Evolutionary conservation across 371 early-diverging fungal genomes (phyloP).

Genomic region (Lichtheimia hyalospora): DNA sequence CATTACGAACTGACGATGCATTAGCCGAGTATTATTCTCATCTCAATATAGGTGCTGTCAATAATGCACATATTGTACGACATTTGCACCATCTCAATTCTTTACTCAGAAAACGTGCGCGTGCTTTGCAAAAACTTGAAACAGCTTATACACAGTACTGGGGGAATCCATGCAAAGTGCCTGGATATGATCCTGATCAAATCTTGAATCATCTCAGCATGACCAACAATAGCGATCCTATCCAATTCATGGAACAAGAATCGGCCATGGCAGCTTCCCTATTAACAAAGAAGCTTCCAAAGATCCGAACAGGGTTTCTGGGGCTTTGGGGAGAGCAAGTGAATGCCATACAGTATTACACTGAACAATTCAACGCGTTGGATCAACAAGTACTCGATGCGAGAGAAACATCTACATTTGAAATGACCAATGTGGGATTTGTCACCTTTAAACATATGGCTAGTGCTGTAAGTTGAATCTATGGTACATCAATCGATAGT

Average conservation of each 20-base stretch:
- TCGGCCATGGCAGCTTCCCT: too few species aligned
- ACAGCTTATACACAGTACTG: constrained; percentile 39
- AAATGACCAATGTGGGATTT: constrained; percentile 44
- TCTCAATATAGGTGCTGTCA: constrained; percentile 52
- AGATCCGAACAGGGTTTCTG: constrained; percentile 28
- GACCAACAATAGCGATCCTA: too few species aligned
- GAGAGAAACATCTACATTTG: constrained; percentile 24
- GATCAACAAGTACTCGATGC: constrained; percentile 31
- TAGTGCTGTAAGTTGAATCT: constrained; percentile 38
- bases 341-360: constrained; percentile 49
- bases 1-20: constrained; percentile 41
- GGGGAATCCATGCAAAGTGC: constrained; percentile 49
- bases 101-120: constrained; percentile 33
- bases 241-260: too few species aligned
- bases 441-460: constrained; percentile 46
- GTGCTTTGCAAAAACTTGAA: constrained; percentile 38
- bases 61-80: constrained; percentile 54
- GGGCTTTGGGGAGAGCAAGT: constrained; percentile 39
- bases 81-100: constrained; percentile 38
- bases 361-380: constrained; percentile 32
- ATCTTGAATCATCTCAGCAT: constrained; percentile 16
- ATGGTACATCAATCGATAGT: not conserved
- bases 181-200: constrained; percentile 43
- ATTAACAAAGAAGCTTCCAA: constrained; percentile 20
- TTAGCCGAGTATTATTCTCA: constrained; percentile 55